Percentiles rank a stretch among this genome's conserved stretches.
Conservation (phyloP, 139 green algal species). For the Chlamydomonas schloesseri region DNA sequence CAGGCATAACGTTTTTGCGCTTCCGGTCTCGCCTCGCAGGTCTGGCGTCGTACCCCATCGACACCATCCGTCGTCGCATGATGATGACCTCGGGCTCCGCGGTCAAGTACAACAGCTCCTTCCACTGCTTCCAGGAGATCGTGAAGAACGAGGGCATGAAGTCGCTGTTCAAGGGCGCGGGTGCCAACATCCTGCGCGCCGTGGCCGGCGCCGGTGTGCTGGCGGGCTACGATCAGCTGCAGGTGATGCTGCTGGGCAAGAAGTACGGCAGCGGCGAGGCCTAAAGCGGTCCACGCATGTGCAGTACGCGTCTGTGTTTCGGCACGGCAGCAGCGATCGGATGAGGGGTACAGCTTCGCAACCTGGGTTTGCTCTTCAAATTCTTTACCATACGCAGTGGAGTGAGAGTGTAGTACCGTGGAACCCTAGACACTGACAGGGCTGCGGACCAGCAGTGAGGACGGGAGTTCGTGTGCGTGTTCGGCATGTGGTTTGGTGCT, state of each 20-base stretch:
- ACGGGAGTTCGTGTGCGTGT: no score
- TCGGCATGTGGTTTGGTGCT: no score
- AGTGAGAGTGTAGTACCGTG: no score
- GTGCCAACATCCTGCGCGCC: slow-evolving; percentile 83
- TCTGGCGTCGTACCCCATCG: slow-evolving; percentile 97
- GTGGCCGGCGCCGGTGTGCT: slow-evolving; percentile 73
- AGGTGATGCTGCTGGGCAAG: slow-evolving; percentile 65
- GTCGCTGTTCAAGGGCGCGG: slow-evolving; percentile 97
- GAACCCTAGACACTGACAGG: no score
- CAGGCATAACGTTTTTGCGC: no score
- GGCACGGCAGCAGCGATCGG: no score
- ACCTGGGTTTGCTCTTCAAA: neutral
- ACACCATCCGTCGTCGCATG: slow-evolving; percentile 97
- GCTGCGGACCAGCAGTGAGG: no score
- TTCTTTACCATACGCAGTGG: neutral
- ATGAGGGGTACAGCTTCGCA: no score
- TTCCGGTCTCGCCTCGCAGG: slow-evolving; percentile 54
- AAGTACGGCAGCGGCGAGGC: slow-evolving; percentile 58
- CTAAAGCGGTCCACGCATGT: neutral
- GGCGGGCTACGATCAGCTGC: slow-evolving; percentile 69
- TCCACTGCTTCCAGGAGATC: slow-evolving; percentile 96
- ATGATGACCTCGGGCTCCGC: slow-evolving; percentile 98
- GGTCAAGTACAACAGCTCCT: slow-evolving; percentile 91
- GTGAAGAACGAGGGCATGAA: slow-evolving; percentile 89
- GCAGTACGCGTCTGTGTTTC: no score